phyloP scores from a whole-genome alignment of 164 flowering plant genomes.

The Aristolochia californica region DNA sequence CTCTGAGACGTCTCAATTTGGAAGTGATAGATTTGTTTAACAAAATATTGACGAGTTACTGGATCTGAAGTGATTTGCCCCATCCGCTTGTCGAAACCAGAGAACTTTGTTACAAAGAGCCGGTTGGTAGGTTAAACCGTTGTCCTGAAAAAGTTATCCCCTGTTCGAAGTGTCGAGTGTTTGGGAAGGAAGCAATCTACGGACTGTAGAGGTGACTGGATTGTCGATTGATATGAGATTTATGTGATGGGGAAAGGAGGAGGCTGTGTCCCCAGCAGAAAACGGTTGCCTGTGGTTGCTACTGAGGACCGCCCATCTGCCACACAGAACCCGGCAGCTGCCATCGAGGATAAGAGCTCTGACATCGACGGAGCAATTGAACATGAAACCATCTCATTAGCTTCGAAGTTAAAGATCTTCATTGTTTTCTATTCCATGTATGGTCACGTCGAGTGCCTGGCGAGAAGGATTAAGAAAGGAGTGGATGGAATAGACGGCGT shows the following conservation, averaged over 20 bases:
- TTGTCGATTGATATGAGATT: not conserved
- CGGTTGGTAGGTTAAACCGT: too few species aligned
- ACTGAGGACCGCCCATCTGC: slow-evolving; percentile 17
- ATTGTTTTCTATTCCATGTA: slow-evolving; percentile 69
- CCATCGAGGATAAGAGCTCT: slow-evolving; percentile 9
- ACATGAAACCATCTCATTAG: slow-evolving; percentile 6
- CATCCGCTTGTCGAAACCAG: too few species aligned
- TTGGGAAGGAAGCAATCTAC: too few species aligned
- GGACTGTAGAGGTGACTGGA: too few species aligned
- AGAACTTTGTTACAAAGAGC: too few species aligned
- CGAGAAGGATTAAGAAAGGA: slow-evolving; percentile 52
- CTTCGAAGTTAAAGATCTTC: slow-evolving; percentile 33
- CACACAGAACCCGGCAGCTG: slow-evolving; percentile 1
- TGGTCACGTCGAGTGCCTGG: slow-evolving; percentile 54
- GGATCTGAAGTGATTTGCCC: too few species aligned
- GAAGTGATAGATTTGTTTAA: too few species aligned
- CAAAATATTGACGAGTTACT: too few species aligned
- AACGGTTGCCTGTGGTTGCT: slow-evolving; percentile 21
- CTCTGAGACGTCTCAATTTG: too few species aligned
- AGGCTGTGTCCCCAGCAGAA: slow-evolving; percentile 76
- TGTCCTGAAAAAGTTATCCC: too few species aligned
- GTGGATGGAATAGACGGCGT: slow-evolving; percentile 54
- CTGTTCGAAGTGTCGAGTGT: too few species aligned
- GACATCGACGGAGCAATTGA: not conserved
- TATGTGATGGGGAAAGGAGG: slow-evolving; percentile 69